Evolutionary conservation across 129 eudicot genomes (phyloP).

Genomic region (Scalesia atractyloides): DNA sequence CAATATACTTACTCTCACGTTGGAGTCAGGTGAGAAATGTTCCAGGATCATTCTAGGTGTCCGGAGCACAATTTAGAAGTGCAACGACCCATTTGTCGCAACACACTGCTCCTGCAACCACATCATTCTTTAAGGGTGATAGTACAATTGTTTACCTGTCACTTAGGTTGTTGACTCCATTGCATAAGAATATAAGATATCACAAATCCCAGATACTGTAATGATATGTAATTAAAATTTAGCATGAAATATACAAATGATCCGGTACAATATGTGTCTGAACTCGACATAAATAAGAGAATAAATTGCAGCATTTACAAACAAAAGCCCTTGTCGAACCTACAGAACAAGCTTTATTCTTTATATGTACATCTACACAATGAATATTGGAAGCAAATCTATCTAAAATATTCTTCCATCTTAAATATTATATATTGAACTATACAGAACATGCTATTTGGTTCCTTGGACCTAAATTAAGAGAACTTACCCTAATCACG

Average conservation of each 20-base stretch:
- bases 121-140: too few relatives aligned
- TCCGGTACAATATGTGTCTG: not conserved
- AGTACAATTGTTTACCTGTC: too few relatives aligned
- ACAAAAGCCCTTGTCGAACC: constrained; percentile 3
- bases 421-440: constrained; percentile 1
- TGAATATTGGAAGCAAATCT: constrained; percentile 6
- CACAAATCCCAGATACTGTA: not conserved
- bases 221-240: not conserved
- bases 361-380: not conserved
- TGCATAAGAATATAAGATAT: not conserved
- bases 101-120: too few relatives aligned
- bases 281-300: not conserved
- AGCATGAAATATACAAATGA: not conserved
- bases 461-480: not conserved
- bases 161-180: too few relatives aligned
- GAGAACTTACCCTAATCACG: constrained; percentile 17
- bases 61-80: too few relatives aligned
- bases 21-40: too few relatives aligned
- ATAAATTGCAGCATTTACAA: not conserved
- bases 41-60: too few relatives aligned
- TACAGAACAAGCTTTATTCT: not conserved
- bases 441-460: constrained; percentile 9
- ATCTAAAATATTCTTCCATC: not conserved
- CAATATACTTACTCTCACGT: too few relatives aligned
- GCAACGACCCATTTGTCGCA: too few relatives aligned